Evolutionary conservation across 2,329 filamentous ascomycete species (phyloP), one percentile per base, ranked within the genome.

Genomic region (Apiospora sp.): DNA sequence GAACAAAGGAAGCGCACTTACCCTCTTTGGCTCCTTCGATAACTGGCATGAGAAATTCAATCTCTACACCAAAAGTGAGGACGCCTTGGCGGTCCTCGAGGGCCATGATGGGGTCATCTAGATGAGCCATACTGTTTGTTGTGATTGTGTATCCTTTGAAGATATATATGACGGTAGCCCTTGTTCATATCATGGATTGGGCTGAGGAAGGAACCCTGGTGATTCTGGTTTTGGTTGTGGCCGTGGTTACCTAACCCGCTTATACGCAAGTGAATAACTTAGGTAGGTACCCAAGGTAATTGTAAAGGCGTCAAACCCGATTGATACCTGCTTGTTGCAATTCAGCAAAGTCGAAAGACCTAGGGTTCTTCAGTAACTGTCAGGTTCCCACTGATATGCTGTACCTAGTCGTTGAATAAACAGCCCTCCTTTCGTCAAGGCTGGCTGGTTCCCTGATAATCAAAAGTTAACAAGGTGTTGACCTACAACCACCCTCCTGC

Each of bases 31-130:
- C 12, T 34, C 5, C 34, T 14, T 43, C 68, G 46, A 14, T 43
- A 34, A 43, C 41, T 19, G 24, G n/a, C 8, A 7, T 67, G 22
- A 79, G 71, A 61, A 80, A 79, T 61, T 80, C 77, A 1, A 80
- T 37, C 67, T 80, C 78, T 34, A 80, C 67, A 4, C 78, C 79
- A 48, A 76, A 78, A 16, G 79, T 79, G 12, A 79, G 69, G 58
- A 41, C 58, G 10, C 34, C 34, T 24, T 41, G 19, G 8, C 10
- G 58, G 58, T 64, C 58, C 34, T 64, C 58, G 4, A 64, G 8
- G 22, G 58, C 58, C 58, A 64, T 64, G 58, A 64, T 64, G 10
- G 58, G 58, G 14, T 64, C 58, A 64, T 64, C 34, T 14, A 64
- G 58, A 22, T 64, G 58, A 1, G 58, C 58, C 58, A 64, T 64